These are phyloP conservation scores for Clonostachys rhizophaga DNA, from an alignment of 2,329 filamentous ascomycete species.

Conservation along the genomic window DNA sequence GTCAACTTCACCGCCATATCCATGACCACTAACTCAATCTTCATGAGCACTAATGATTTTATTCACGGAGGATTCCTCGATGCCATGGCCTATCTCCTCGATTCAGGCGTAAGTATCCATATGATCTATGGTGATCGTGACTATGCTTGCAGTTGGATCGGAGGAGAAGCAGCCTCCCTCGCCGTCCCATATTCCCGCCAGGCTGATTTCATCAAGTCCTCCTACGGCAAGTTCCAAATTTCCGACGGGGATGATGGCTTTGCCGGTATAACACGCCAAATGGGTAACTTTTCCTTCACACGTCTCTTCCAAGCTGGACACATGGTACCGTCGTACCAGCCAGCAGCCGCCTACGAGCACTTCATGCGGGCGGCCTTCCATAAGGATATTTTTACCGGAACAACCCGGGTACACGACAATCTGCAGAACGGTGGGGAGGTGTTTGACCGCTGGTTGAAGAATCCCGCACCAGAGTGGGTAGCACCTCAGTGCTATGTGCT, in stretches of 20 bases:
- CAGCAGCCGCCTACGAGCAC: slow-evolving; percentile 48
- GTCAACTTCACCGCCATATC: slow-evolving; percentile 49
- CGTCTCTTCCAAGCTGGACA: slow-evolving; percentile 64
- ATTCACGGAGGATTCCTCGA: slow-evolving; percentile 40
- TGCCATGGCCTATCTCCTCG: slow-evolving; percentile 54
- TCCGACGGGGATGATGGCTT: slow-evolving; percentile 48
- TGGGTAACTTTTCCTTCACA: slow-evolving; percentile 66
- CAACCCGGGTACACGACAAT: slow-evolving; percentile 38
- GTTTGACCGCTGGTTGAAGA: slow-evolving; percentile 1
- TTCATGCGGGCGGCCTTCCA: slow-evolving; percentile 55
- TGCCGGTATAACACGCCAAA: slow-evolving; percentile 64
- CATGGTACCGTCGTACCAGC: slow-evolving; percentile 55
- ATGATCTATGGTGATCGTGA: slow-evolving; percentile 58
- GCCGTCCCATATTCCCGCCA: slow-evolving; percentile 46
- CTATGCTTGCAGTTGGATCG: slow-evolving; percentile 55
- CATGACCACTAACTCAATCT: slow-evolving; percentile 40
- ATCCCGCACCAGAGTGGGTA: not conserved
- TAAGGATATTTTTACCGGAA: slow-evolving; percentile 49
- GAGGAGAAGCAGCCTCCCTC: slow-evolving; percentile 58
- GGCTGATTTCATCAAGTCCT: slow-evolving; percentile 47
- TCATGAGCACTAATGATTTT: slow-evolving; percentile 58
- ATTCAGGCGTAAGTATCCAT: slow-evolving; percentile 61
- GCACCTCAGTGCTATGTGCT: slow-evolving; percentile 52
- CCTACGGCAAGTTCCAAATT: slow-evolving; percentile 59
- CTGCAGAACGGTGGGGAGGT: not conserved